A percentile compares a stretch with the other conserved stretches of the same genome.
These are phyloP conservation scores for Jacaranda copaia DNA, from an alignment of 257 asterid genomes.

Conservation along the genomic window DNA sequence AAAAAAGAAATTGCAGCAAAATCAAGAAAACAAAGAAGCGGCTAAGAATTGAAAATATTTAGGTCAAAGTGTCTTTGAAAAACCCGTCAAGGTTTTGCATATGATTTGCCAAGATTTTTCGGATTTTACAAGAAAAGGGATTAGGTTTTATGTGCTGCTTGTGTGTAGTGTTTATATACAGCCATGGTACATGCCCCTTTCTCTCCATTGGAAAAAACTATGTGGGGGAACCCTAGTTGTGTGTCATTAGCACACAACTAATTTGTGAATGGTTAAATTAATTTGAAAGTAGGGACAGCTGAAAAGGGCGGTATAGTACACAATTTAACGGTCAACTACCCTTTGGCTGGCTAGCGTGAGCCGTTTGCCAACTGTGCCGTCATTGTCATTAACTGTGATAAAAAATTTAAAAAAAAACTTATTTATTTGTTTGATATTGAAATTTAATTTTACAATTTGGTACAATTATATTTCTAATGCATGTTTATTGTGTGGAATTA, in stretches of 20 bases:
- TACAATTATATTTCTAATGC: too few species aligned
- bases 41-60: background rate
- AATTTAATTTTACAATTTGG: too few species aligned
- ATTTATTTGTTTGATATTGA: too few species aligned
- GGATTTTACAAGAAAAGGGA: slow-evolving; percentile 40
- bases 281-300: slow-evolving; percentile 53
- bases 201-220: slow-evolving; percentile 8
- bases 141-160: background rate
- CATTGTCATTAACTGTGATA: slow-evolving; percentile 17
- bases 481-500: too few species aligned
- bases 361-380: slow-evolving; percentile 20
- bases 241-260: background rate
- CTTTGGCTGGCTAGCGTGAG: slow-evolving; percentile 24
- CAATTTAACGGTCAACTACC: slow-evolving; percentile 53
- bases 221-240: slow-evolving; percentile 35
- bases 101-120: slow-evolving; percentile 32
- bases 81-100: slow-evolving; percentile 49
- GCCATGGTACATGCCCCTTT: slow-evolving; percentile 4
- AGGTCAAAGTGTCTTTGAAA: slow-evolving; percentile 37
- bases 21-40: background rate
- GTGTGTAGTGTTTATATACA: background rate
- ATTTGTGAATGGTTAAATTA: background rate
- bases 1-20: background rate
- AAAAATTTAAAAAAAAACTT: too few species aligned
- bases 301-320: slow-evolving; percentile 42